These are phyloP conservation scores for Linnemannia schmuckeri DNA, from an alignment of 192 early-diverging fungal species.

Conservation along the genomic window DNA sequence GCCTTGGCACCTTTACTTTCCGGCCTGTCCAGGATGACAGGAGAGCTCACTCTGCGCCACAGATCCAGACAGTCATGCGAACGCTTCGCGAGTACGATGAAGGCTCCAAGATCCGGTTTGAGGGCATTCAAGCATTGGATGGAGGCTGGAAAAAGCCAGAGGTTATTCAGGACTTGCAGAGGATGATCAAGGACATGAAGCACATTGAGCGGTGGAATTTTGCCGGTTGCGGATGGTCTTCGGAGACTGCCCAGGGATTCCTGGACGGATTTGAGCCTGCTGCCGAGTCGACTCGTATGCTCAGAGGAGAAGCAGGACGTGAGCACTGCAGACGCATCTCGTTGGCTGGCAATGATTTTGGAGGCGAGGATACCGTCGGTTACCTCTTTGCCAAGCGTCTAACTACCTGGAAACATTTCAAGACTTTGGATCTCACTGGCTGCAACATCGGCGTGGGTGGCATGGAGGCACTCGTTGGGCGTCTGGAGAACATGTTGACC, in stretches of 20 bases:
- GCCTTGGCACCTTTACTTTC: slow-evolving; percentile 26
- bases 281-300: background rate
- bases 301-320: background rate
- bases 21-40: slow-evolving; percentile 17
- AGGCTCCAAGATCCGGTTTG: slow-evolving; percentile 40
- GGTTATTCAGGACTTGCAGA: slow-evolving; percentile 39
- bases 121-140: slow-evolving; percentile 24
- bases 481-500: slow-evolving; percentile 32
- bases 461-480: slow-evolving; percentile 22
- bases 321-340: slow-evolving; percentile 41
- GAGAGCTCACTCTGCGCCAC: slow-evolving; percentile 12
- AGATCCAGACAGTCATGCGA: slow-evolving; percentile 33
- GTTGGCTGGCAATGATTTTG: slow-evolving; percentile 44
- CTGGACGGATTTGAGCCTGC: slow-evolving; percentile 18
- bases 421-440: slow-evolving; percentile 35
- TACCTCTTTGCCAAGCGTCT: slow-evolving; percentile 24
- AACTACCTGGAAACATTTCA: slow-evolving; percentile 30
- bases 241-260: slow-evolving; percentile 29
- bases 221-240: slow-evolving; percentile 43
- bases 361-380: slow-evolving; percentile 34
- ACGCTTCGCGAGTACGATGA: slow-evolving; percentile 40
- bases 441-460: slow-evolving; percentile 49
- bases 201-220: slow-evolving; percentile 48
- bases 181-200: slow-evolving; percentile 45
- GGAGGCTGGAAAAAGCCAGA: slow-evolving; percentile 45